Conservation (phyloP, 805 yeast genomes). For the Starmerella bacillaris region DNA sequence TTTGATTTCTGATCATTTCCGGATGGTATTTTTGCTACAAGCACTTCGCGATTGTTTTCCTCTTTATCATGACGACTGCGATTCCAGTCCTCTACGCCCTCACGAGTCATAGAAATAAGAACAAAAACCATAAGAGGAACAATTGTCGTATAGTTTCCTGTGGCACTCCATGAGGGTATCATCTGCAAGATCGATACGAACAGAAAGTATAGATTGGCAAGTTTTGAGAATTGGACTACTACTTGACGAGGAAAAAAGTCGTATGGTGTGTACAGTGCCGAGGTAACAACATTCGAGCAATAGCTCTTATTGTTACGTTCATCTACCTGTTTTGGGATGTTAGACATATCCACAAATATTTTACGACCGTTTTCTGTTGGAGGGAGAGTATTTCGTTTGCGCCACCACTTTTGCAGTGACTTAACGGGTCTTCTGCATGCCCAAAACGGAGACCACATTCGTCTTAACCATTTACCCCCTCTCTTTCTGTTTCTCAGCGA, state of each 20-base stretch:
- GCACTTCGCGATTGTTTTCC: conserved; percentile 48
- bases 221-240: conserved; percentile 74
- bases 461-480: not conserved
- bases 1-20: not conserved
- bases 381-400: conserved; percentile 19
- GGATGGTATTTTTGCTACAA: conserved; percentile 22
- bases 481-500: conserved; percentile 1
- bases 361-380: conserved; percentile 53
- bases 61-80: conserved; percentile 70
- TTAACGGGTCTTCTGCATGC: conserved; percentile 6
- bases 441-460: conserved; percentile 2
- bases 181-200: conserved; percentile 80
- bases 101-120: conserved; percentile 74
- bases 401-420: conserved; percentile 9
- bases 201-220: conserved; percentile 84
- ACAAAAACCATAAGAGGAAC: conserved; percentile 75
- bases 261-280: conserved; percentile 67
- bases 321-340: conserved; percentile 31
- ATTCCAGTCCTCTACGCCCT: conserved; percentile 83
- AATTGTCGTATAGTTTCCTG: conserved; percentile 88
- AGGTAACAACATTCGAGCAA: conserved; percentile 51
- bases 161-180: conserved; percentile 95
- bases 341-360: conserved; percentile 41
- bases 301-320: conserved; percentile 51
- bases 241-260: conserved; percentile 78